Evolutionary conservation across 345 rosid genomes (phyloP).

Genomic region (Eucalyptus urophylla): DNA sequence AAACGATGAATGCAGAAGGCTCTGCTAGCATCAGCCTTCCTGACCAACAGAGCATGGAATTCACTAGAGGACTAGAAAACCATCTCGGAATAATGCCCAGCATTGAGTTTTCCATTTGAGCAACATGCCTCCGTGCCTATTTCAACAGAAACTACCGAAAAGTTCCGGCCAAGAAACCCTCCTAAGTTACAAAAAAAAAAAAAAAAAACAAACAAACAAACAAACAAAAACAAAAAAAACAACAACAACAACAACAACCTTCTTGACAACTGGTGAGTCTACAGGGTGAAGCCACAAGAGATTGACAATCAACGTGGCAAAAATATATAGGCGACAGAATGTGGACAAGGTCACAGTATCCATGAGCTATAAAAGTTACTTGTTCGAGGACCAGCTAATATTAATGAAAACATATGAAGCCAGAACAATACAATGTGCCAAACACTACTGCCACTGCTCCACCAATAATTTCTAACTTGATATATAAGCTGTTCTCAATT

Average conservation of each 20-base stretch:
- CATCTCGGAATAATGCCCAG: background rate
- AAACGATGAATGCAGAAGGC: background rate
- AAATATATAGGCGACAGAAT: background rate
- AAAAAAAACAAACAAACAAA: background rate
- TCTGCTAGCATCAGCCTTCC: background rate
- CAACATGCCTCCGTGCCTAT: background rate
- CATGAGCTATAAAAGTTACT: background rate
- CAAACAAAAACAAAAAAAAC: too few species aligned
- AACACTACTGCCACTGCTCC: background rate
- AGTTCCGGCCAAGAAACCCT: background rate
- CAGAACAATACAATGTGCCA: background rate
- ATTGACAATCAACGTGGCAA: background rate
- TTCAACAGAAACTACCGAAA: background rate
- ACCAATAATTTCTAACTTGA: background rate
- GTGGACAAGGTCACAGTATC: background rate
- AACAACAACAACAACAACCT: background rate
- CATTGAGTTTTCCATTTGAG: background rate
- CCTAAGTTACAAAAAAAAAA: background rate
- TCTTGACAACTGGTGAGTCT: background rate
- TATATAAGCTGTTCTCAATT: background rate
- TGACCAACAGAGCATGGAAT: background rate
- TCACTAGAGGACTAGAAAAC: background rate
- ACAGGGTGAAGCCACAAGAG: background rate
- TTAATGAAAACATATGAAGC: background rate
- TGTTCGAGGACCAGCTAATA: background rate